These are phyloP conservation scores for Pterocarpus macrocarpus DNA, from an alignment of 306 rosid genomes.

Conservation along the genomic window DNA sequence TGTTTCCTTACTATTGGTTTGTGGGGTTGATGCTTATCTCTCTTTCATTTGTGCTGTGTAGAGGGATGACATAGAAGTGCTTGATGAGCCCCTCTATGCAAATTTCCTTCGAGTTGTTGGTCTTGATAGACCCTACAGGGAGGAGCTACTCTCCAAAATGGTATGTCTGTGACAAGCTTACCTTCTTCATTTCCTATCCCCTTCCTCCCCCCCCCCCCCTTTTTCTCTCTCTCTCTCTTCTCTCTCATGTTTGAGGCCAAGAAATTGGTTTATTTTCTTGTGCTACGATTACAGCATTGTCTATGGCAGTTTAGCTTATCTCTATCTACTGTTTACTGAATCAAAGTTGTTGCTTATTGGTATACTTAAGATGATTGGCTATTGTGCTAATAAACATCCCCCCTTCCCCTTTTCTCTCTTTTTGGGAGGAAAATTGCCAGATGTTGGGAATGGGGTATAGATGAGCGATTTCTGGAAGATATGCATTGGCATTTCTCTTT, in stretches of 20 bases:
- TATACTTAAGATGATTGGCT: not conserved
- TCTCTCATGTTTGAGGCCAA: not conserved
- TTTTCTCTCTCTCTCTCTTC: not conserved
- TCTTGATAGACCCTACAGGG: slow-evolving; percentile 75
- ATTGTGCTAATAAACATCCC: not conserved
- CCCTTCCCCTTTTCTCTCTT: too few species aligned
- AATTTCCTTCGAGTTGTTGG: slow-evolving; percentile 74
- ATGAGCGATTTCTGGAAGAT: slow-evolving; percentile 2
- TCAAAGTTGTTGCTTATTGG: not conserved
- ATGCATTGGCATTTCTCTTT: slow-evolving; percentile 2
- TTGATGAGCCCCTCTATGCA: slow-evolving; percentile 86
- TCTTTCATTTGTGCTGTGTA: slow-evolving; percentile 35
- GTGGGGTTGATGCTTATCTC: not conserved
- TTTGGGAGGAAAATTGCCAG: not conserved
- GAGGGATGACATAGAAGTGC: slow-evolving; percentile 86
- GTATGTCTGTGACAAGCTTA: slow-evolving; percentile 47
- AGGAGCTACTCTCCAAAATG: slow-evolving; percentile 69
- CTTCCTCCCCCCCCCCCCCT: too few species aligned
- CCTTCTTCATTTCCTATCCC: not conserved
- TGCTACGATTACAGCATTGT: not conserved
- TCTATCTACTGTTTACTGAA: not conserved
- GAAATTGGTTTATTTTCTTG: not conserved
- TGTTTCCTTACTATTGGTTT: not conserved
- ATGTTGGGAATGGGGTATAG: not conserved
- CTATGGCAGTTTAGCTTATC: not conserved